Evolutionary conservation across 2,329 filamentous ascomycete species (phyloP), one percentile per base, ranked within the genome.

Genomic region (Seiridium cupressi): DNA sequence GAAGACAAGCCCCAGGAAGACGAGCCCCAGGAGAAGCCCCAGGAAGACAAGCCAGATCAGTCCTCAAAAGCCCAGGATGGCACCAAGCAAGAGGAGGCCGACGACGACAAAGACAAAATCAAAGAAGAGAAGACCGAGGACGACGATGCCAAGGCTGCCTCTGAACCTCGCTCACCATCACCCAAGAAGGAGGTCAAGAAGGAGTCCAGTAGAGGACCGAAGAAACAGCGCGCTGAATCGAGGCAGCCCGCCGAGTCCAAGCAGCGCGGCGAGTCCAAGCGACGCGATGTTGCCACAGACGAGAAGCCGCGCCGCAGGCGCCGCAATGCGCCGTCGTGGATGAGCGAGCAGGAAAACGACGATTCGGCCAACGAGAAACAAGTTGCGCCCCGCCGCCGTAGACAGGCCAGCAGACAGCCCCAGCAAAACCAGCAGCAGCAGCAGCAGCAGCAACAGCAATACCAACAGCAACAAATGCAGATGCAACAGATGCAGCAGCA

Each of bases 101-200:
- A 31, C 6, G 53, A 60, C 13, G 44, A 26, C 7, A 63, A 63
- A 0, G 61, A 59, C 44, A 64, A 26, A 26, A 2, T 26, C 18
- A 26, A 26, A 26, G 18, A 64, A 44, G 32, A 51, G 10, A 35
- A 58, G 46, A 56, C 58, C 58, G 59, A 38, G 60, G 10, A 65
- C 9, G 64, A 65, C 32, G 60, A 67, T 32, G 60, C 57, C 47
- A 62, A 61, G 48, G 54, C 62, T 55, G 60, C 58, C 55, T 60
- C 63, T 48, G 60, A 67, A 44, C 59, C 62, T 36, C 58, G 62
- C 58, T 59, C 63, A 58, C 57, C 64, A 51, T 80, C 80, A 65
- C 68, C 72, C 34, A 82, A 79, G 67, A 77, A 82, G 58, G 78
- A 72, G 51, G 64, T 71, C 60, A 69, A 73, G 67, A 69, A 46